phyloP scores from a whole-genome alignment of 345 rosid species.

The Gossypium mustelinum region DNA sequence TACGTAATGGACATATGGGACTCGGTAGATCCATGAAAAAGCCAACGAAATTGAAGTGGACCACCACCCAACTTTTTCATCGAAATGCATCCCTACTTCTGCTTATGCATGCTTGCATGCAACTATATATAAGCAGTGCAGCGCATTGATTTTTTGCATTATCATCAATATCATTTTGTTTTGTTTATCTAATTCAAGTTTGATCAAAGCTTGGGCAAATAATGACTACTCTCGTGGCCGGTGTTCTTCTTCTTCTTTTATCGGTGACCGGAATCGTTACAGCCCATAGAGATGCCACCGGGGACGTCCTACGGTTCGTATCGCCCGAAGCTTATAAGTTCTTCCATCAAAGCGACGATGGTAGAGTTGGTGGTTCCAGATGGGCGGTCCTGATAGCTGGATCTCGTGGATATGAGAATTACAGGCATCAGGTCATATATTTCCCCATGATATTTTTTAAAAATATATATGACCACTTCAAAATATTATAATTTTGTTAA shows the following conservation, averaged over 20 bases:
- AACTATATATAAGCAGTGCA: too few relatives aligned
- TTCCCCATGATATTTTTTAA: neutral
- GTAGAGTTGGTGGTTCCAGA: slow-evolving; percentile 60
- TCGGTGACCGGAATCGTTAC: slow-evolving; percentile 27
- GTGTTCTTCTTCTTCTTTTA: slow-evolving; percentile 32
- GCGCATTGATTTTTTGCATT: too few relatives aligned
- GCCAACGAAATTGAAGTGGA: too few relatives aligned
- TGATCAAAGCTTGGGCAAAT: neutral
- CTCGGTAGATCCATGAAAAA: too few relatives aligned
- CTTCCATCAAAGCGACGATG: slow-evolving; percentile 37
- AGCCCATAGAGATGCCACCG: slow-evolving; percentile 34
- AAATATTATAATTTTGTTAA: too few relatives aligned
- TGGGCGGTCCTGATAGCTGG: slow-evolving; percentile 98
- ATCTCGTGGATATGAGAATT: slow-evolving; percentile 92
- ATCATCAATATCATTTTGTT: too few relatives aligned
- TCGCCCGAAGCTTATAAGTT: slow-evolving; percentile 54
- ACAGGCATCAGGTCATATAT: slow-evolving; percentile 77
- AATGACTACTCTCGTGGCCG: slow-evolving; percentile 32
- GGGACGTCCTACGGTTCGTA: slow-evolving; percentile 50
- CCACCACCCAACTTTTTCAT: too few relatives aligned
- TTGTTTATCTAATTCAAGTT: too few relatives aligned
- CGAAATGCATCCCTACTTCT: too few relatives aligned
- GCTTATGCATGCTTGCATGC: too few relatives aligned
- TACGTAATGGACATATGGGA: too few relatives aligned
- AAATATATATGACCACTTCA: neutral